phyloP scores from a whole-genome alignment of 495 filamentous ascomycete species.

The Penicillium goetzii region DNA sequence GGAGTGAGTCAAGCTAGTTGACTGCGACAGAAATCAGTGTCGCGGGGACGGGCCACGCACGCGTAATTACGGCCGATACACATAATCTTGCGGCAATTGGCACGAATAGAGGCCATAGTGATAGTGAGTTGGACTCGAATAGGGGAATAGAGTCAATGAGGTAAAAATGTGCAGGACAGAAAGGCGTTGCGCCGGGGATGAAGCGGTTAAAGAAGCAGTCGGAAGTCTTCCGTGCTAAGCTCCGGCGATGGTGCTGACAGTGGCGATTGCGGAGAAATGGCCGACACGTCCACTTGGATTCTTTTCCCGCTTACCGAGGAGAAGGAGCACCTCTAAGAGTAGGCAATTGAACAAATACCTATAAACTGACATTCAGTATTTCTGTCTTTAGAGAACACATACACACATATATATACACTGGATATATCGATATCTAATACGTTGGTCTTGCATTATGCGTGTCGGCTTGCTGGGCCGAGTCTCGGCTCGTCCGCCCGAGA shows the following conservation, averaged over 20 bases:
- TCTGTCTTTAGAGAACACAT: neutral
- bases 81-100: constrained; percentile 82
- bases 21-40: neutral
- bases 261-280: constrained; percentile 18
- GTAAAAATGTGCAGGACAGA: neutral
- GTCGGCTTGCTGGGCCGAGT: neutral
- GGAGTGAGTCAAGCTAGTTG: neutral
- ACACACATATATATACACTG: neutral
- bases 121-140: neutral
- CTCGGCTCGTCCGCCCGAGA: constrained; percentile 5
- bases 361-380: neutral
- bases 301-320: constrained; percentile 3
- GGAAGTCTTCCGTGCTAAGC: constrained; percentile 11
- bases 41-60: constrained; percentile 54
- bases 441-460: neutral
- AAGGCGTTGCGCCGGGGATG: neutral
- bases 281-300: constrained; percentile 13
- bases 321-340: neutral
- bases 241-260: constrained; percentile 5
- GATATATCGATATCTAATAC: too few relatives aligned
- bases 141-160: constrained; percentile 5
- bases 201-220: constrained; percentile 1
- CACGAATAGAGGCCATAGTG: constrained; percentile 46
- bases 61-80: constrained; percentile 99
- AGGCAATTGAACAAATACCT: neutral